Evolutionary conservation across 345 rosid genomes (phyloP), one percentile per base, ranked within the genome.

Genomic region (Leavenworthia alabamica): DNA sequence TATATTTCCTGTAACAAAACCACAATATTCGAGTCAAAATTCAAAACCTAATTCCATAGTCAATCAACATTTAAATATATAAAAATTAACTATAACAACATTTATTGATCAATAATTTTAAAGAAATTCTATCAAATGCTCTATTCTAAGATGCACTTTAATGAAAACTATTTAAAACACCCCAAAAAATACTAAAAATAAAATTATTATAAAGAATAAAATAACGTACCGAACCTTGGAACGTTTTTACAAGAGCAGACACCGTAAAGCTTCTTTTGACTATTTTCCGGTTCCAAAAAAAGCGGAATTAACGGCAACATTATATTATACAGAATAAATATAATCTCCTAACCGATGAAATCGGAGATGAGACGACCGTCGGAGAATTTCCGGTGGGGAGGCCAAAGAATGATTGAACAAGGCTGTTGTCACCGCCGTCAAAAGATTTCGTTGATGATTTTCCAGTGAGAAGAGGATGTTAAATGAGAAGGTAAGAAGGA

Each of bases 371-470:
- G 43, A 52, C 90, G 95, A 20, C 96, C 98, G 14, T 91, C 87
- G 15, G 92, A 84, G 80, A 91, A 88, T 56, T 79, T 3, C 95
- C 98, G 57, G 92, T 86, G 10, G 98, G 95, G 62, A 50, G 67
- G 32, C 73, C 55, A 83, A 88, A 91, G 76, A 60, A 82, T 33
- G 96, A 73, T 49, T 46, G 76, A 86, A 92, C 56, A 86, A 76
- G 27, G 79, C 56, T 60, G 3, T 60, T 24, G 10, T 50, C 53
- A 41, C 60, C 53, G 15, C 43, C 60, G 27, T 58, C 7, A 45
- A 54, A 51, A 16, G 13, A 0, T 8, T 36, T 69, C 0, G 63
- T 56, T 39, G 17, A 11, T n/a, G n/a, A n/a, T n/a, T n/a, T n/a
- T n/a, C n/a, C n/a, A n/a, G n/a, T 1, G 70, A 50, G 66, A 54